Percentiles rank a stretch among this genome's conserved stretches.
These are phyloP conservation scores for Aspergillus bombycis DNA, from an alignment of 2,329 filamentous ascomycete species.

Conservation along the genomic window DNA sequence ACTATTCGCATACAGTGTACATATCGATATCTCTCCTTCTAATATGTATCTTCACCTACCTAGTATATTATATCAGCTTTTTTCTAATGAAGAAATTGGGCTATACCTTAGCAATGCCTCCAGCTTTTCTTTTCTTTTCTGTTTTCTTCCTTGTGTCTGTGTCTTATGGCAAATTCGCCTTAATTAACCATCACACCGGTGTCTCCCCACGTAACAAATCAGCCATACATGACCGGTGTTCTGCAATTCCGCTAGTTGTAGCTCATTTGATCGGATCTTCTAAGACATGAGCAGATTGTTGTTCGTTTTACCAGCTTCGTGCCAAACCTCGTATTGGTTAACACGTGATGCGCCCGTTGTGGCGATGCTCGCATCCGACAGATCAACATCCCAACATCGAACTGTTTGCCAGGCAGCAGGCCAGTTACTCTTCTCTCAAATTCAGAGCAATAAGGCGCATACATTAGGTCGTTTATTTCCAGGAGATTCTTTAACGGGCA, in stretches of 20 bases:
- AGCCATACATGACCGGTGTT: not conserved
- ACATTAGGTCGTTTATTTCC: rapidly evolving
- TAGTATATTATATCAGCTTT: not conserved
- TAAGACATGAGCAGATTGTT: too few relatives aligned
- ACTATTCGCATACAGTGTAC: not conserved
- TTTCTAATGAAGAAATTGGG: not conserved
- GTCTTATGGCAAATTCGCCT: too few relatives aligned
- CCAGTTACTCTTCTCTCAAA: not conserved
- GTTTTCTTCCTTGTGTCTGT: too few relatives aligned
- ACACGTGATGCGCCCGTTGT: not conserved
- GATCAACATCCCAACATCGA: not conserved
- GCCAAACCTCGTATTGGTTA: not conserved
- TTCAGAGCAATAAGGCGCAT: too few relatives aligned
- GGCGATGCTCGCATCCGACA: not conserved
- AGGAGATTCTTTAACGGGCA: not conserved
- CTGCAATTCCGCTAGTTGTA: too few relatives aligned
- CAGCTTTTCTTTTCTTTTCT: rapidly evolving
- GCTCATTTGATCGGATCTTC: too few relatives aligned
- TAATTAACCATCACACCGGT: not conserved
- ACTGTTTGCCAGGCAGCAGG: not conserved
- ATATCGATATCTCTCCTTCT: not conserved
- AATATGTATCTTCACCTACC: not conserved
- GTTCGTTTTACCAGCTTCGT: not conserved
- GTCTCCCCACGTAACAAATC: not conserved
- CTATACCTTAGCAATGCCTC: not conserved